phyloP scores from a whole-genome alignment of 2,329 filamentous ascomycete genomes.

The Trichoderma simmonsii region DNA sequence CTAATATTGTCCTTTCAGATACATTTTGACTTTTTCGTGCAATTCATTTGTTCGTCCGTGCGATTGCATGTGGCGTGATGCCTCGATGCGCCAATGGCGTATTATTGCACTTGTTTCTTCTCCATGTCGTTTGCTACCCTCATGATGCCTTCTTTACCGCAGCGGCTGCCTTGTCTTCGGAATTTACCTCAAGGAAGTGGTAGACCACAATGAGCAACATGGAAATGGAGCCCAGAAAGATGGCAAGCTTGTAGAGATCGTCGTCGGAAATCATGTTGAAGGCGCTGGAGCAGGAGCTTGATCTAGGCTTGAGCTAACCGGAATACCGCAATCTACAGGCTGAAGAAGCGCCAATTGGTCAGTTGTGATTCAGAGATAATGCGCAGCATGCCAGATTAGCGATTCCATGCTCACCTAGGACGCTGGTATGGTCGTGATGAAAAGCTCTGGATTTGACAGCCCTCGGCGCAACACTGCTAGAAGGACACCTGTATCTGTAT shows the following conservation, averaged over 20 bases:
- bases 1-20: not conserved
- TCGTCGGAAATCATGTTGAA: slow-evolving; percentile 88
- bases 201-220: slow-evolving; percentile 94
- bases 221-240: slow-evolving; percentile 84
- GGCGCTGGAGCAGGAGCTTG: slow-evolving; percentile 6
- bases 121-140: not conserved
- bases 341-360: not conserved
- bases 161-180: slow-evolving; percentile 32
- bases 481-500: slow-evolving; percentile 22
- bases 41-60: not conserved
- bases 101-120: not conserved
- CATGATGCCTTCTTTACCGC: slow-evolving; percentile 20
- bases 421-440: not conserved
- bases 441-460: not conserved
- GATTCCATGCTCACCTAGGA: not conserved
- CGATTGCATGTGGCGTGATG: not conserved
- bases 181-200: slow-evolving; percentile 94
- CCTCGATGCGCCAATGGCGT: not conserved
- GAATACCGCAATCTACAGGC: slow-evolving; percentile 3
- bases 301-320: not conserved
- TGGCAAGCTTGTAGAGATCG: slow-evolving; percentile 85
- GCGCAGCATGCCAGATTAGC: not conserved
- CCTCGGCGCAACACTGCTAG: not conserved
- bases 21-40: not conserved
- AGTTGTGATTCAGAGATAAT: not conserved